phyloP scores from a whole-genome alignment of 306 rosid species.

The Purshia tridentata region DNA sequence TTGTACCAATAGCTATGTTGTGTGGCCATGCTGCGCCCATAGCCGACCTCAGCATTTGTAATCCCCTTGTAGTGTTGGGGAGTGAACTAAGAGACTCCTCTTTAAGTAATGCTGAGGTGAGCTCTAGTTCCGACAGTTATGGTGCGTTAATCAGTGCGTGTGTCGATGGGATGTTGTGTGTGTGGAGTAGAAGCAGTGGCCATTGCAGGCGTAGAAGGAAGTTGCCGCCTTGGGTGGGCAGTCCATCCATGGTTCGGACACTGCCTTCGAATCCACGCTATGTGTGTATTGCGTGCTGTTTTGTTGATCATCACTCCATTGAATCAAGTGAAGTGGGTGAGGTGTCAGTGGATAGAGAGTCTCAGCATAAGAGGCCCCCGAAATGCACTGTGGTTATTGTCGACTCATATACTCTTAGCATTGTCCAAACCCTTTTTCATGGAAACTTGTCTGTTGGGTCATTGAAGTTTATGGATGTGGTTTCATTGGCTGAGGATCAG shows the following conservation, averaged over 20 bases:
- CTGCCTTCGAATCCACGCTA: constrained; percentile 71
- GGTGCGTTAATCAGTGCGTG: constrained; percentile 80
- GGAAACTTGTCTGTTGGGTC: constrained; percentile 77
- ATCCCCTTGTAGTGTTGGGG: constrained; percentile 49
- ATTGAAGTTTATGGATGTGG: constrained; percentile 68
- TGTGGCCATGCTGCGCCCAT: constrained; percentile 90
- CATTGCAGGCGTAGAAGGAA: constrained; percentile 85
- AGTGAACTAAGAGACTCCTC: constrained; percentile 26
- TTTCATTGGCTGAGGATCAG: constrained; percentile 46
- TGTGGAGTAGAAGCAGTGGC: constrained; percentile 88
- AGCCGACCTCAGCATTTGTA: constrained; percentile 68
- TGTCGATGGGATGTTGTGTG: constrained; percentile 85
- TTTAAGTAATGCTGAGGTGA: constrained; percentile 27
- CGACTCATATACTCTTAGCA: constrained; percentile 68
- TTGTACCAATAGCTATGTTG: constrained; percentile 71
- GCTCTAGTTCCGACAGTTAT: constrained; percentile 34
- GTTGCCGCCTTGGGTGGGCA: constrained; percentile 94
- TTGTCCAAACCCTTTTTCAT: constrained; percentile 77
- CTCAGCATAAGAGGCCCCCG: constrained; percentile 50
- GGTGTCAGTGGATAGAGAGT: constrained; percentile 49
- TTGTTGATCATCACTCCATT: constrained; percentile 48
- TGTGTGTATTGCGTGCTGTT: constrained; percentile 79
- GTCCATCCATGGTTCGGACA: constrained; percentile 65
- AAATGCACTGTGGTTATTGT: constrained; percentile 73
- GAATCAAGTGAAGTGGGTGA: constrained; percentile 51